Percentiles rank a stretch among this genome's conserved stretches.
These are phyloP conservation scores for Cucurbitaria berberidis DNA, from an alignment of 2,329 filamentous ascomycete genomes.

Conservation along the genomic window DNA sequence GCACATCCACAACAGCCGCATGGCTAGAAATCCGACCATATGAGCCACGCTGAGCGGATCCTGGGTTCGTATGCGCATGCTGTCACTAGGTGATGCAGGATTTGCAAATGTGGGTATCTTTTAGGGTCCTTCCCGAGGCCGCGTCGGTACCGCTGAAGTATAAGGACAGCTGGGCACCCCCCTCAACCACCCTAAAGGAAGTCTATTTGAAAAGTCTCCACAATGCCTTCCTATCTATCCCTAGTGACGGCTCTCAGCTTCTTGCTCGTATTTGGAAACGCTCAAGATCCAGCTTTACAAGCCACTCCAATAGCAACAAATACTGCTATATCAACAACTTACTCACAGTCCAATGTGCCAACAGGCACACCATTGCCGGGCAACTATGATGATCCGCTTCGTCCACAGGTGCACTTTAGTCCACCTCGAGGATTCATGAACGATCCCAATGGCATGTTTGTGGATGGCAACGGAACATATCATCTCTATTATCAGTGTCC, in stretches of 20 bases:
- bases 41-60: neutral
- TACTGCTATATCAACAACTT: constrained; percentile 17
- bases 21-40: neutral
- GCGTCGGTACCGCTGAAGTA: neutral
- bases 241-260: neutral
- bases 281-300: neutral
- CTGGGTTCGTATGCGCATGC: neutral
- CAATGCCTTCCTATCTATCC: constrained; percentile 5
- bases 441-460: constrained; percentile 70
- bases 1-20: neutral
- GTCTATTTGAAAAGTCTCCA: neutral
- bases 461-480: constrained; percentile 63
- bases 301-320: too few species aligned
- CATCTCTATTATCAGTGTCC: constrained; percentile 69
- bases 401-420: constrained; percentile 64
- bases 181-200: neutral
- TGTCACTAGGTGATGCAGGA: neutral
- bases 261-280: constrained; percentile 1
- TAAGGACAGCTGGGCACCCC: neutral
- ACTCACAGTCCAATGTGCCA: constrained; percentile 31
- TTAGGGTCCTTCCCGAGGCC: neutral
- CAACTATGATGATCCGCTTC: constrained; percentile 49
- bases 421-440: constrained; percentile 61
- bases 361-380: constrained; percentile 48
- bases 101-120: neutral